A percentile compares a stretch with the other conserved stretches of the same genome.
Conservation (phyloP, 2,329 filamentous ascomycete genomes). For the Venturia pyrina region DNA sequence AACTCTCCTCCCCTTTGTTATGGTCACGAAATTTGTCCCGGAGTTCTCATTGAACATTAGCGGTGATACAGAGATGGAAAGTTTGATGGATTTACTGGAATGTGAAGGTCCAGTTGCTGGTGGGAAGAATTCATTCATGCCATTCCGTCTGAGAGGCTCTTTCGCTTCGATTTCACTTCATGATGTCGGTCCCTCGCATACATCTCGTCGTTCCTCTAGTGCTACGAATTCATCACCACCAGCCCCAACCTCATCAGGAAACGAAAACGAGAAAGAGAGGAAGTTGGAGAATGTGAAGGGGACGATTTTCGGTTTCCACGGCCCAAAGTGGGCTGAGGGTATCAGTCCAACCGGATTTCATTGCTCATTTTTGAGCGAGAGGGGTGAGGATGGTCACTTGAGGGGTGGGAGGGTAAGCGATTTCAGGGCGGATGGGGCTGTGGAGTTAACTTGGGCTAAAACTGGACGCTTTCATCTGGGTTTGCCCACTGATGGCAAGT, state of each 20-base stretch:
- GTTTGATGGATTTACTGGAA: constrained; percentile 16
- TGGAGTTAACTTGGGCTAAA: constrained; percentile 28
- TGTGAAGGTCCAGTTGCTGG: constrained; percentile 7
- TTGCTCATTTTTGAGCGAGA: constrained; percentile 20
- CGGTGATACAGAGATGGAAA: constrained; percentile 16
- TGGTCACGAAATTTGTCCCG: constrained; percentile 32
- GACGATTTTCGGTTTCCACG: constrained; percentile 30
- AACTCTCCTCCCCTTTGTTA: constrained; percentile 29
- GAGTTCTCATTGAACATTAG: constrained; percentile 22
- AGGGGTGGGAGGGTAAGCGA: constrained; percentile 27
- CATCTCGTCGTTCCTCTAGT: background rate
- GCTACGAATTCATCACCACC: background rate
- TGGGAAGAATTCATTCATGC: constrained; percentile 30
- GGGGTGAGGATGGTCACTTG: constrained; percentile 20
- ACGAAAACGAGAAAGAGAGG: constrained; percentile 13
- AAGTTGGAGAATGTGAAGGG: constrained; percentile 25
- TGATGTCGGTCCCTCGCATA: background rate
- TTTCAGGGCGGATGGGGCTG: constrained; percentile 27
- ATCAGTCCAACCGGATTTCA: constrained; percentile 31
- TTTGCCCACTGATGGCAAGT: constrained; percentile 32
- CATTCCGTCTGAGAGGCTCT: constrained; percentile 27
- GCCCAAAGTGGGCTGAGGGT: constrained; percentile 30
- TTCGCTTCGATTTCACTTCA: constrained; percentile 25
- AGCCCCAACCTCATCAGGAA: background rate
- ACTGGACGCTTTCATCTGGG: constrained; percentile 34